phyloP scores from a whole-genome alignment of 257 asterid genomes.

The Knoxia roxburghii region DNA sequence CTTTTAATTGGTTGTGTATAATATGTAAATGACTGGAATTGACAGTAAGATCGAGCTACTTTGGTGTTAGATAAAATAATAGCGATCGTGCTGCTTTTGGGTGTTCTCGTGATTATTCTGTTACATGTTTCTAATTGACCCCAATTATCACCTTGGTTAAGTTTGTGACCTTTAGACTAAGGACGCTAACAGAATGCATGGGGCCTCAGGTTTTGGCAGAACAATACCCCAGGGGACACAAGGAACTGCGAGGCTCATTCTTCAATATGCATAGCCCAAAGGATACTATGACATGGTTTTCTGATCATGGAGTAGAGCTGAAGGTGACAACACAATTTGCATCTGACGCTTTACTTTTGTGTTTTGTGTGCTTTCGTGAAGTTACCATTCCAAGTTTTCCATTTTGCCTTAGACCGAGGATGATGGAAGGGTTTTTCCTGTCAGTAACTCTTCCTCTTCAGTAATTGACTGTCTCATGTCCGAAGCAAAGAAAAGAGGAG shows the following conservation, averaged over 20 bases:
- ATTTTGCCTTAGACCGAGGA: slow-evolving; percentile 56
- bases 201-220: slow-evolving; percentile 64
- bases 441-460: slow-evolving; percentile 77
- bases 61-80: too few relatives aligned
- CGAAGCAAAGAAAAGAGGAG: slow-evolving; percentile 79
- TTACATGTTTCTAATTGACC: not conserved
- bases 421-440: slow-evolving; percentile 94
- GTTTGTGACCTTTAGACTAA: not conserved
- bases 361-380: not conserved
- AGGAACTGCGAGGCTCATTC: slow-evolving; percentile 89
- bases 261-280: slow-evolving; percentile 70
- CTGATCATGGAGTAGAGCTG: slow-evolving; percentile 68
- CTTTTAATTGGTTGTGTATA: too few relatives aligned
- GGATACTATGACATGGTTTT: slow-evolving; percentile 94
- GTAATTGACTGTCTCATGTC: slow-evolving; percentile 75
- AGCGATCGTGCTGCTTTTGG: too few relatives aligned
- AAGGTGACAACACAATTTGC: slow-evolving; percentile 42
- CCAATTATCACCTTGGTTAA: not conserved
- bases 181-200: slow-evolving; percentile 1
- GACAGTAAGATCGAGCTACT: not conserved
- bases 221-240: slow-evolving; percentile 86
- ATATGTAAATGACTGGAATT: too few relatives aligned
- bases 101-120: not conserved
- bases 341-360: slow-evolving; percentile 7
- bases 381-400: slow-evolving; percentile 16